Evolutionary conservation across 108 stramenopile species (phyloP).

Genomic region (Cyclostephanos tholiformis): DNA sequence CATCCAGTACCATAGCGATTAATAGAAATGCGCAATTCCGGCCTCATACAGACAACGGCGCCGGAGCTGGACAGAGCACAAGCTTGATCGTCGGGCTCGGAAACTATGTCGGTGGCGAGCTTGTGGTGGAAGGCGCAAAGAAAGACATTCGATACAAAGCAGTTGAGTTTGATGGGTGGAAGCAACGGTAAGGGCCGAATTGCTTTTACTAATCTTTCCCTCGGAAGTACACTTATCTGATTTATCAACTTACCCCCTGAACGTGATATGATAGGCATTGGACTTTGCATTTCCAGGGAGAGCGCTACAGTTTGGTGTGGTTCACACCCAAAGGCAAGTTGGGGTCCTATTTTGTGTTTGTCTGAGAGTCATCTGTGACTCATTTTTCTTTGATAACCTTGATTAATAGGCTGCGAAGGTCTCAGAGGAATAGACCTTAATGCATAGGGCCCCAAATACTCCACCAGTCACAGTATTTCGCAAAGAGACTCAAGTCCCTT

Average conservation of each 20-base stretch:
- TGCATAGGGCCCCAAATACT: conserved; percentile 1
- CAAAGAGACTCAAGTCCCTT: no score
- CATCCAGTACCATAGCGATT: conserved; percentile 94
- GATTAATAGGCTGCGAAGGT: conserved; percentile 1
- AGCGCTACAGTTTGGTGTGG: conserved; percentile 94
- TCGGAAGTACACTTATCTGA: neutral
- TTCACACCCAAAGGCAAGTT: conserved; percentile 89
- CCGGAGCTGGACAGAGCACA: conserved; percentile 91
- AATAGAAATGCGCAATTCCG: conserved; percentile 95
- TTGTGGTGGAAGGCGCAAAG: conserved; percentile 88
- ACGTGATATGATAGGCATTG: conserved; percentile 93
- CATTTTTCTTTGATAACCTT: conserved; percentile 1
- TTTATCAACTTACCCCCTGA: neutral
- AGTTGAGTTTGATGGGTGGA: conserved; percentile 95
- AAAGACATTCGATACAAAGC: conserved; percentile 91
- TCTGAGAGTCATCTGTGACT: neutral
- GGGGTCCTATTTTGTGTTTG: neutral
- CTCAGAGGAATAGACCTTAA: neutral
- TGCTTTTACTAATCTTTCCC: neutral
- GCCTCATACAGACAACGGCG: conserved; percentile 92
- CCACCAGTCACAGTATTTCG: no score
- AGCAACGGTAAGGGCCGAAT: conserved; percentile 62
- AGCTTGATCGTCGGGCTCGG: conserved; percentile 73
- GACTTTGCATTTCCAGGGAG: conserved; percentile 92
- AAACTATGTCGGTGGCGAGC: conserved; percentile 86